Conservation (phyloP, 2,329 filamentous ascomycete genomes). For the Pseudocercospora crystallina region DNA sequence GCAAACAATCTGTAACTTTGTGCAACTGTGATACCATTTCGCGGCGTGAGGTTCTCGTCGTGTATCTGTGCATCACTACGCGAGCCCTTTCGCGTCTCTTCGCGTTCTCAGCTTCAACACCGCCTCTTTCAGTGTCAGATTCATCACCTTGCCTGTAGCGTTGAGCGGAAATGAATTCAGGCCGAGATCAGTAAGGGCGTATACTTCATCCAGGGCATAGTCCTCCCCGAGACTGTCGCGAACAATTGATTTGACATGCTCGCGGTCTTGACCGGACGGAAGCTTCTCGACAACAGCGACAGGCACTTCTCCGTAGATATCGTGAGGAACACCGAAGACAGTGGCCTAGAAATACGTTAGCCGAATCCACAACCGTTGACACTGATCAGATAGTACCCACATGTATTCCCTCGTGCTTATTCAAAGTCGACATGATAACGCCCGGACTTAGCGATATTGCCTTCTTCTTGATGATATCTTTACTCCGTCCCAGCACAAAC, state of each 20-base stretch:
- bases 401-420: not conserved
- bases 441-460: conserved; percentile 1
- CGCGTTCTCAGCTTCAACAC: not conserved
- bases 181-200: conserved; percentile 2
- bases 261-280: not conserved
- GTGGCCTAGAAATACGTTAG: conserved; percentile 1
- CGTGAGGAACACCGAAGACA: conserved; percentile 5
- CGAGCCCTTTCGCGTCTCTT: too few species aligned
- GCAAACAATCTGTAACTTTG: too few species aligned
- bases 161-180: conserved; percentile 3
- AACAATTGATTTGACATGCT: conserved; percentile 3
- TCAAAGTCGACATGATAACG: conserved; percentile 4
- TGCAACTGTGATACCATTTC: too few species aligned
- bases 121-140: conserved; percentile 5
- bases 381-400: not conserved
- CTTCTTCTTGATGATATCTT: conserved; percentile 16
- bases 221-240: not conserved
- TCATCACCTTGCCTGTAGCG: conserved; percentile 4
- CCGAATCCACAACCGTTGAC: too few species aligned
- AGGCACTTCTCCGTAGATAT: conserved; percentile 4
- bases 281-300: conserved; percentile 2
- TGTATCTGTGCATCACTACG: too few species aligned
- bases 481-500: conserved; percentile 16
- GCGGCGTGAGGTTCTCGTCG: too few species aligned
- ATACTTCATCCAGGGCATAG: conserved; percentile 6